phyloP scores from a whole-genome alignment of 345 rosid species.

The Citrus hindsii region DNA sequence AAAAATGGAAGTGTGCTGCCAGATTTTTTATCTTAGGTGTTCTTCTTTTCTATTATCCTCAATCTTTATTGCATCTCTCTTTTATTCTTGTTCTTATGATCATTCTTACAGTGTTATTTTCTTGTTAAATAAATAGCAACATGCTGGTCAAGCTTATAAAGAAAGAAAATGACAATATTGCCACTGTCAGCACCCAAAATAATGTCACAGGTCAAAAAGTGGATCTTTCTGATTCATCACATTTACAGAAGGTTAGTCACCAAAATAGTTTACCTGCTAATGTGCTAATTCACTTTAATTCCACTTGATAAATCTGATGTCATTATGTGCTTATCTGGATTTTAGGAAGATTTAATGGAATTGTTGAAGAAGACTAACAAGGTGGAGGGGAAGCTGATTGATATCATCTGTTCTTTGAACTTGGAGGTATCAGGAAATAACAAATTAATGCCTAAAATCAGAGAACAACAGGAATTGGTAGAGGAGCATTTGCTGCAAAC shows the following conservation, averaged over 20 bases:
- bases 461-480: not conserved
- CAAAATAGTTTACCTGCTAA: not conserved
- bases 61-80: not conserved
- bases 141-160: not conserved
- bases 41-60: not conserved
- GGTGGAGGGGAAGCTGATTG: not conserved
- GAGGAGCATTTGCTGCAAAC: not conserved
- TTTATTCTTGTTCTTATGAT: not conserved
- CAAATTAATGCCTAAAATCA: not conserved
- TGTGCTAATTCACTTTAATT: not conserved
- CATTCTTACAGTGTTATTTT: not conserved
- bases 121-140: constrained; percentile 11
- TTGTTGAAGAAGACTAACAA: constrained; percentile 10
- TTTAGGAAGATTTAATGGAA: constrained; percentile 15
- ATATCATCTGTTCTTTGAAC: not conserved
- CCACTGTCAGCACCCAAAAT: not conserved
- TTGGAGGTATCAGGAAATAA: not conserved
- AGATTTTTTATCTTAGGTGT: constrained; percentile 15
- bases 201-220: not conserved
- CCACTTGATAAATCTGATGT: not conserved
- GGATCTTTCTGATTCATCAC: constrained; percentile 1
- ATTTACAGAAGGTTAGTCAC: constrained; percentile 16
- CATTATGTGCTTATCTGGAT: not conserved
- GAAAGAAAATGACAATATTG: not conserved
- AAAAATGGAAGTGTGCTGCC: constrained; percentile 1